These are phyloP conservation scores for Calonectria pteridis DNA, from an alignment of 2,329 filamentous ascomycete species.

Conservation along the genomic window DNA sequence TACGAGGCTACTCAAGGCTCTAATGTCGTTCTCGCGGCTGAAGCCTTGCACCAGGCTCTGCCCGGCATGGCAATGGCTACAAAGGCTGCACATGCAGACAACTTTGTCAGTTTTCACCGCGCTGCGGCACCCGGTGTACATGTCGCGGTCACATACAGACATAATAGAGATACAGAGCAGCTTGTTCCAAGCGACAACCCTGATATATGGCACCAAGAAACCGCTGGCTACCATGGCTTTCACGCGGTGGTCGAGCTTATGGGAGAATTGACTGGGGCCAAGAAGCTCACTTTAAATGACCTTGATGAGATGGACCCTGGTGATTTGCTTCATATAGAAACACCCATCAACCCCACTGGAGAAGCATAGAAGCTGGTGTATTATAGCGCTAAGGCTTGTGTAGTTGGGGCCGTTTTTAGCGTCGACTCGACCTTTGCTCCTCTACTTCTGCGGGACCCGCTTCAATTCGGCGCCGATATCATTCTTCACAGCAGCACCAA, in stretches of 20 bases:
- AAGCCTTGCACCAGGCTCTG: not conserved
- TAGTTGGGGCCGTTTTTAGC: not conserved
- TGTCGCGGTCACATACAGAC: not conserved
- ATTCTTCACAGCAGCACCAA: not conserved
- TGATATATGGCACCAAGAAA: not conserved
- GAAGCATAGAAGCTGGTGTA: not conserved
- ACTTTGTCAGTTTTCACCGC: not conserved
- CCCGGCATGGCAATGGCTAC: not conserved
- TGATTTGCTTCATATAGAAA: not conserved
- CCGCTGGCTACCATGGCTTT: not conserved
- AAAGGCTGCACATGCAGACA: not conserved
- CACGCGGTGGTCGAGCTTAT: not conserved
- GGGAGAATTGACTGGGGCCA: not conserved
- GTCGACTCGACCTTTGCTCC: not conserved
- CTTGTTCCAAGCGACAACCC: not conserved
- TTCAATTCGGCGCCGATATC: not conserved
- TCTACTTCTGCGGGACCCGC: not conserved
- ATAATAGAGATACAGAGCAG: not conserved
- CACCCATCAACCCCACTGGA: not conserved
- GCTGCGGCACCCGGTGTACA: not conserved
- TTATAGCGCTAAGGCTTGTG: not conserved
- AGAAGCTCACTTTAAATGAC: not conserved
- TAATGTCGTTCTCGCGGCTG: not conserved
- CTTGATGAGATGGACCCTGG: not conserved
- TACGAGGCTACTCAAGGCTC: not conserved